Conservation (phyloP, 176 grass and related monocot genomes). For the Stipa capillata region DNA sequence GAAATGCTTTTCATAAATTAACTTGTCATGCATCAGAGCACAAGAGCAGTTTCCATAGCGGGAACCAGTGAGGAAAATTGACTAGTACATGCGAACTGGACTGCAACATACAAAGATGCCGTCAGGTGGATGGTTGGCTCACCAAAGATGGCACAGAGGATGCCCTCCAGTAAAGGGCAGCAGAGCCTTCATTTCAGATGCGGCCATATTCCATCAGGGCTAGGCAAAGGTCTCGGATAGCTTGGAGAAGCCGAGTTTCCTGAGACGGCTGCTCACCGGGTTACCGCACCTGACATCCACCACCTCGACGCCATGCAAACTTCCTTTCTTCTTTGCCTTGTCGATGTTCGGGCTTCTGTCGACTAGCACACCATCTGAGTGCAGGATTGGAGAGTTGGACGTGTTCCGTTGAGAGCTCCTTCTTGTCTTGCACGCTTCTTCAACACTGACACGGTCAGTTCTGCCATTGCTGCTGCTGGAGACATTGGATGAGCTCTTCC, state of each 20-base stretch:
- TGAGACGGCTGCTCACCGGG: slow-evolving; percentile 82
- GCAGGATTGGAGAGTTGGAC: slow-evolving; percentile 44
- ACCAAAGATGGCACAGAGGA: neutral
- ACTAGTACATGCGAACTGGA: neutral
- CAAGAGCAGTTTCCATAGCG: neutral
- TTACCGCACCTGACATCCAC: slow-evolving; percentile 83
- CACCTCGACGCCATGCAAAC: slow-evolving; percentile 50
- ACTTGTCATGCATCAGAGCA: neutral
- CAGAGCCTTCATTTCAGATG: slow-evolving; percentile 25
- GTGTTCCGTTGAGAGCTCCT: slow-evolving; percentile 35
- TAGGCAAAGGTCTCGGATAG: slow-evolving; percentile 87
- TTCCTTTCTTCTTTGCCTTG: slow-evolving; percentile 63
- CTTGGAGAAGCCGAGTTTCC: slow-evolving; percentile 97
- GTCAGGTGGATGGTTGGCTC: slow-evolving; percentile 5
- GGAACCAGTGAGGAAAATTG: neutral
- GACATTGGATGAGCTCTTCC: slow-evolving; percentile 37
- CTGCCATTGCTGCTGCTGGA: slow-evolving; percentile 14
- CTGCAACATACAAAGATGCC: neutral
- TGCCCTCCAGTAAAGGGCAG: neutral
- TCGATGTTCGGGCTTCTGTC: slow-evolving; percentile 16
- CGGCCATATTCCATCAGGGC: neutral
- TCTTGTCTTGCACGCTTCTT: slow-evolving; percentile 35
- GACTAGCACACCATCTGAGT: slow-evolving; percentile 15
- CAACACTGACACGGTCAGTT: slow-evolving; percentile 6
- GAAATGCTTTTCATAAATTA: slow-evolving; percentile 19